A percentile compares a stretch with the other conserved stretches of the same genome.
phyloP scores from a whole-genome alignment of 2,329 filamentous ascomycete genomes.

The Pseudogymnoascus sp. region DNA sequence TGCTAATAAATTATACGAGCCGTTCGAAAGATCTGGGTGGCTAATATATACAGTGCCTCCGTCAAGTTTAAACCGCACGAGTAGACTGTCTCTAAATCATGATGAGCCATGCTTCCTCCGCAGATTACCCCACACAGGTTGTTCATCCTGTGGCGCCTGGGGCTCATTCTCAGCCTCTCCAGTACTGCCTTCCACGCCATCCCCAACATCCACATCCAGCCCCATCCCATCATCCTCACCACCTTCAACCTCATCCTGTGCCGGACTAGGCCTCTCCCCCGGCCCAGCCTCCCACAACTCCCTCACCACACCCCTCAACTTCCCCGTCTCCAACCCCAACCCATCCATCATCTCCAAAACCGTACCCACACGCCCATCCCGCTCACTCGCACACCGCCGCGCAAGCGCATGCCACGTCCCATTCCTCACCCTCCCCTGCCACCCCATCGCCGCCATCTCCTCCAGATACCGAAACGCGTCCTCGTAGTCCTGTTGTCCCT shows the following conservation, averaged over 20 bases:
- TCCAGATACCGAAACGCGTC: conserved; percentile 40
- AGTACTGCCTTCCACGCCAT: neutral
- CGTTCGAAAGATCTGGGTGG: neutral
- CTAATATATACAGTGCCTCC: neutral
- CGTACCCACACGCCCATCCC: conserved; percentile 25
- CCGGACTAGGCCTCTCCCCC: conserved; percentile 13
- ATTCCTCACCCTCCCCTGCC: conserved; percentile 16
- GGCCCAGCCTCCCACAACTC: neutral
- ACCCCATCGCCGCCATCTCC: conserved; percentile 38
- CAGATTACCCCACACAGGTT: neutral
- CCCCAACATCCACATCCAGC: conserved; percentile 11
- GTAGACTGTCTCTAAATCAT: neutral
- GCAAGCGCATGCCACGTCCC: conserved; percentile 20
- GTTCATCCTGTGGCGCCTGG: neutral
- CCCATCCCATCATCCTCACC: neutral
- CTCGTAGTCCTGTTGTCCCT: conserved; percentile 33
- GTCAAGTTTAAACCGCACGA: neutral
- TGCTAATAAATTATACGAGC: neutral
- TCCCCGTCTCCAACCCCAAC: conserved; percentile 2
- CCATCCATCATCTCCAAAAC: neutral
- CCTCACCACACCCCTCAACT: neutral
- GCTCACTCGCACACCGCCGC: conserved; percentile 18
- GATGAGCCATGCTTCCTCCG: neutral
- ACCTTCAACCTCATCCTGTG: conserved; percentile 4
- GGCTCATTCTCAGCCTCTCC: neutral